A percentile compares a stretch with the other conserved stretches of the same genome.
These are phyloP conservation scores for Solanum infundibuliforme DNA, from an alignment of 257 asterid genomes.

Conservation along the genomic window DNA sequence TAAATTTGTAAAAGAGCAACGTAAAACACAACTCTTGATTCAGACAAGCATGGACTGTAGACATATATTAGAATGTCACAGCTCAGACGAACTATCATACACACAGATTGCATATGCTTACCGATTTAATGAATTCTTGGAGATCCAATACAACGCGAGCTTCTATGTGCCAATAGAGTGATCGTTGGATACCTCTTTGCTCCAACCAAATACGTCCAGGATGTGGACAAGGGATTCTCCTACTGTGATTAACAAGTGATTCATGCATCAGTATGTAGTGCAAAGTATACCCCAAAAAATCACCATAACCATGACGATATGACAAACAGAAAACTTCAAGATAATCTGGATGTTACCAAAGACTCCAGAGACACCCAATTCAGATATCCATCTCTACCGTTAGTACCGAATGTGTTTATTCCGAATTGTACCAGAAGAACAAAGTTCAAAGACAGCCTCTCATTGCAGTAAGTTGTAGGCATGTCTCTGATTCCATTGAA, in stretches of 20 bases:
- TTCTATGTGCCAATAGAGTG: conserved; percentile 93
- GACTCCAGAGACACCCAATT: not conserved
- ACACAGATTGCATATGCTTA: conserved; percentile 21
- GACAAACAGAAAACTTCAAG: not conserved
- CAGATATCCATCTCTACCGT: not conserved
- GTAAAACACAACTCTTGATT: too few species aligned
- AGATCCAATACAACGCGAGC: conserved; percentile 96
- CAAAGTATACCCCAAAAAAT: not conserved
- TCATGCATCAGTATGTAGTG: not conserved
- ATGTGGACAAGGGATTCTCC: conserved; percentile 83
- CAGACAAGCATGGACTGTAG: not conserved
- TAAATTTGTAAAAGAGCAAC: conserved; percentile 8
- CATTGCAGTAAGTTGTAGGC: not conserved
- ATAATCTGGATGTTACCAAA: not conserved
- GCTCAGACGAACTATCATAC: not conserved
- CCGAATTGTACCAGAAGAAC: not conserved
- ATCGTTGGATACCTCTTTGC: conserved; percentile 92
- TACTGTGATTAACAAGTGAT: conserved; percentile 20
- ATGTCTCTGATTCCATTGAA: not conserved
- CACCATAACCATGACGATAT: not conserved
- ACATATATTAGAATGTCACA: not conserved
- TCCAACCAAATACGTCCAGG: conserved; percentile 96
- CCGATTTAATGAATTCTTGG: conserved; percentile 58
- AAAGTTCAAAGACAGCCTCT: not conserved
- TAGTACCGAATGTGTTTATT: not conserved